Percentiles rank a stretch among this genome's conserved stretches.
phyloP scores from a whole-genome alignment of 495 filamentous ascomycete species.

The Friedmanniomyces simplex region DNA sequence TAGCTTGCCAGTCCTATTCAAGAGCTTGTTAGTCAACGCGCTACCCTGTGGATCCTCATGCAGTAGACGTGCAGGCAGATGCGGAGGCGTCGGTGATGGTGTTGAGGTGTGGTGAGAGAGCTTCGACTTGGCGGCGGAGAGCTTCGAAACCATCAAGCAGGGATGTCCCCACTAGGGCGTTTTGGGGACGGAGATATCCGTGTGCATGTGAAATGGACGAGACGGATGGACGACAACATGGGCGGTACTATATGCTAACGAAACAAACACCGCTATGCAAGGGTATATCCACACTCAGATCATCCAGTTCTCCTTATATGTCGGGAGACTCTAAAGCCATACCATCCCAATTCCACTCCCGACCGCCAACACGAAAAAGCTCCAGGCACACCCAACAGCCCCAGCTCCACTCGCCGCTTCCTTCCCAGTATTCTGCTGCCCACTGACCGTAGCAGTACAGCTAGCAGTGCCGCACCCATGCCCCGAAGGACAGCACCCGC shows the following conservation, averaged over 20 bases:
- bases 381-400: slow-evolving; percentile 15
- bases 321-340: slow-evolving; percentile 15
- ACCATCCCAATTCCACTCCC: slow-evolving; percentile 21
- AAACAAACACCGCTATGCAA: neutral
- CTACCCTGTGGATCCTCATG: neutral
- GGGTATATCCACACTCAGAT: neutral
- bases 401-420: slow-evolving; percentile 31
- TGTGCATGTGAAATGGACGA: too few species aligned
- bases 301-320: too few species aligned
- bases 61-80: neutral
- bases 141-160: neutral
- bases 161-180: too few species aligned
- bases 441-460: slow-evolving; percentile 51
- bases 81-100: neutral
- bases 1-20: neutral
- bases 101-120: neutral
- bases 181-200: too few species aligned
- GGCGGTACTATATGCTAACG: neutral
- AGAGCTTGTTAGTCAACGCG: neutral
- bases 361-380: slow-evolving; percentile 8
- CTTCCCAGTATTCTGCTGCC: slow-evolving; percentile 50
- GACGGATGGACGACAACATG: neutral
- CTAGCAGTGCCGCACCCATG: slow-evolving; percentile 58
- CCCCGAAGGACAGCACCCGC: slow-evolving; percentile 70
- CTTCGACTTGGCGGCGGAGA: neutral